A percentile compares a stretch with the other conserved stretches of the same genome.
Conservation (phyloP, 345 rosid genomes). For the Alliaria petiolata region DNA sequence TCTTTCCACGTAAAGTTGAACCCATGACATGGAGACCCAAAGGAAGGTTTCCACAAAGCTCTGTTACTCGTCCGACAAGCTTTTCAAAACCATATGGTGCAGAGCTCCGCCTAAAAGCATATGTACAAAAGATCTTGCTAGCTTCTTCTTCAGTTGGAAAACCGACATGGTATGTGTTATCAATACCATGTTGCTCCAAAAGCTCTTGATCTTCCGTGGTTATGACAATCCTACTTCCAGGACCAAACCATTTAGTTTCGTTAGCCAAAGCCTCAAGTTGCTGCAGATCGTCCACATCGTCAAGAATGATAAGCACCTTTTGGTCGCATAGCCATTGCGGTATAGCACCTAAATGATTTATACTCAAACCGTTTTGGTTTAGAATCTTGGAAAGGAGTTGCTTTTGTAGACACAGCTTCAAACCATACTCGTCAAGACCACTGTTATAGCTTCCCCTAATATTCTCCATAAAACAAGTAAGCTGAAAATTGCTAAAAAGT, state of each 20-base stretch:
- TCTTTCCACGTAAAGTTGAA: background rate
- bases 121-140: background rate
- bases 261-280: background rate
- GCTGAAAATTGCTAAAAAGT: background rate
- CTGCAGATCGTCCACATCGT: background rate
- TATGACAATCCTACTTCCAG: background rate
- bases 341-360: background rate
- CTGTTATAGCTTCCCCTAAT: background rate
- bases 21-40: background rate
- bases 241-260: background rate
- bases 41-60: background rate
- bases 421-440: background rate
- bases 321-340: background rate
- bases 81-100: background rate
- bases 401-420: background rate
- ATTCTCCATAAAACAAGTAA: background rate
- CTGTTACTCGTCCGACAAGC: background rate
- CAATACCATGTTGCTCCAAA: background rate
- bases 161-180: background rate
- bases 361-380: background rate
- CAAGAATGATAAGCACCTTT: background rate
- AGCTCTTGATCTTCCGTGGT: background rate
- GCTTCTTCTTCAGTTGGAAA: background rate
- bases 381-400: slow-evolving; percentile 9
- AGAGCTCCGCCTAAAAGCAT: background rate